Evolutionary conservation across 1,284 basidiomycete genomes (phyloP), one percentile per base, ranked within the genome.

Genomic region (Testicularia cyperi): DNA sequence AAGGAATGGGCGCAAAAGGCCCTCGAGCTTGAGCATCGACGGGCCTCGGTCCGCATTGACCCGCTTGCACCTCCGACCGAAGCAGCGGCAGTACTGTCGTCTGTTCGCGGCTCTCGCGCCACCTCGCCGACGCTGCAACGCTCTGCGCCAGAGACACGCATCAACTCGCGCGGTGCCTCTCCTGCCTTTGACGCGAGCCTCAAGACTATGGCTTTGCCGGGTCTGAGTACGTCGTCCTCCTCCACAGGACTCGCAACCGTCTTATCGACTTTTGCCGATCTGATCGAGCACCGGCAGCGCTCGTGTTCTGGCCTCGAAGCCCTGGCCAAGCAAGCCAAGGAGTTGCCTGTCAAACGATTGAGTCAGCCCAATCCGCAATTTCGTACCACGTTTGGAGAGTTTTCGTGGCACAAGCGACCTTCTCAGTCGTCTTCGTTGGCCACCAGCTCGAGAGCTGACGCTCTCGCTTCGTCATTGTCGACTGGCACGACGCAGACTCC

Each of bases 1-100:
- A 51, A 47, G 25, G 46, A 55, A 38, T 62, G 57, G 57, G 57
- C 57, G 4, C 46, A 62, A 24, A 60, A 60, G 36, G 56, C 56
- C 4, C 45, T 60, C 26, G 56, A 60, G 24, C 20, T 60, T n/a
- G 56, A 60, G 16, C 56, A 49, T 38, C 56, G 56, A 20, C 56
- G 56, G 18, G 45, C 44, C 38, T 60, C 56, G 19, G 21, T 60
- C 12, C 49, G 56, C 32, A 49, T 60, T 24, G 56, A 60, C 20
- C 56, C 56, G 4, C 26, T 60, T 19, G 9, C 31, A 38, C 15
- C 34, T 8, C 5, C 38, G 9, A 22, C 9, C 18, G 15, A 8
- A 9, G 16, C 33, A 9, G 8, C 13, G 10, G 30, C 8, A n/a
- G n/a, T n/a, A n/a, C n/a, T n/a, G n/a, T n/a, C n/a, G 13, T 19